A percentile compares a stretch with the other conserved stretches of the same genome.
Evolutionary conservation across 306 rosid genomes (phyloP).

Genomic region (Ziziphus jujuba): DNA sequence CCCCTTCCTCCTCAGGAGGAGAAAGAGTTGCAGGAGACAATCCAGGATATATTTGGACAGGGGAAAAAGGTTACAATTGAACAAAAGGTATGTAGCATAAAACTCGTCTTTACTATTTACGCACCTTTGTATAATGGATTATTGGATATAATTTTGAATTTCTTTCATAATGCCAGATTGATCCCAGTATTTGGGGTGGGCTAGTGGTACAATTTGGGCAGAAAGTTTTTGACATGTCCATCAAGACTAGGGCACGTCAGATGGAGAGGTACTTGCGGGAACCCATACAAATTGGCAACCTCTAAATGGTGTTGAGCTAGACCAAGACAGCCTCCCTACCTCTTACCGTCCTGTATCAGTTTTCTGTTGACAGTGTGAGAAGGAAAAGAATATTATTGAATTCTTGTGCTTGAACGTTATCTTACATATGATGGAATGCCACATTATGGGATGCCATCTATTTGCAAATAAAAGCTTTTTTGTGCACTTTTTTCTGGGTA

Average conservation of each 20-base stretch:
- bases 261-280: slow-evolving; percentile 94
- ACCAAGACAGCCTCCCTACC: slow-evolving; percentile 19
- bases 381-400: slow-evolving; percentile 23
- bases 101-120: background rate
- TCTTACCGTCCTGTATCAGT: slow-evolving; percentile 18
- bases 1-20: slow-evolving; percentile 89
- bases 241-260: slow-evolving; percentile 78
- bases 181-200: slow-evolving; percentile 86
- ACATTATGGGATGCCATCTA: slow-evolving; percentile 36
- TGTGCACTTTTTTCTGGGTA: slow-evolving; percentile 22
- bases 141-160: background rate
- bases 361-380: slow-evolving; percentile 18
- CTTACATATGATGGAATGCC: slow-evolving; percentile 36
- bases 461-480: slow-evolving; percentile 65
- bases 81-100: slow-evolving; percentile 62
- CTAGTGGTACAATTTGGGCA: slow-evolving; percentile 69
- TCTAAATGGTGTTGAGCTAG: slow-evolving; percentile 39
- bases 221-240: slow-evolving; percentile 93
- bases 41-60: slow-evolving; percentile 73
- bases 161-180: slow-evolving; percentile 52
- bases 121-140: background rate
- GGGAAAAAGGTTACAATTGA: slow-evolving; percentile 75
- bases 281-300: slow-evolving; percentile 46
- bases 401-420: slow-evolving; percentile 34
- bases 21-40: slow-evolving; percentile 77